Evolutionary conservation across 345 rosid genomes (phyloP).

Genomic region (Rhizophora apiculata): DNA sequence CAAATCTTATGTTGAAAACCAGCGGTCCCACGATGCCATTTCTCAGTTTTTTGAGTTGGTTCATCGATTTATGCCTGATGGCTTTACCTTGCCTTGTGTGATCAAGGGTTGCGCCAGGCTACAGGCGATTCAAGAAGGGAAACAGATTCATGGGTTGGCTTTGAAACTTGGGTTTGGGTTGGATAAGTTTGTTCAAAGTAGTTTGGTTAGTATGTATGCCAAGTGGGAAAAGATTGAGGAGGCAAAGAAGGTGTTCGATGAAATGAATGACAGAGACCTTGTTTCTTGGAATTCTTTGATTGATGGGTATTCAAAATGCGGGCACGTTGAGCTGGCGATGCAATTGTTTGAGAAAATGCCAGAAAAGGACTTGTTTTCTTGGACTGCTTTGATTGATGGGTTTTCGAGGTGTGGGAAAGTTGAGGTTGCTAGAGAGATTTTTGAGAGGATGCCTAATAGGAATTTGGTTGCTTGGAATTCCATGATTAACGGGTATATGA

Average conservation of each 20-base stretch:
- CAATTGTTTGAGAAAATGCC: slow-evolving; percentile 52
- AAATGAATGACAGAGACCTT: slow-evolving; percentile 39
- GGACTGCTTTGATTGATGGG: slow-evolving; percentile 52
- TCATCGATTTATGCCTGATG: slow-evolving; percentile 33
- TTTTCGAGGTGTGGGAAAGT: slow-evolving; percentile 38
- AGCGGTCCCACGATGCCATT: slow-evolving; percentile 42
- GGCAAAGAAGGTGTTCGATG: slow-evolving; percentile 44
- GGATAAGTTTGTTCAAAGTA: slow-evolving; percentile 54
- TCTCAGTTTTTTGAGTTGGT: slow-evolving; percentile 33
- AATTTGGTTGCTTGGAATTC: slow-evolving; percentile 45
- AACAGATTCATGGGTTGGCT: slow-evolving; percentile 53
- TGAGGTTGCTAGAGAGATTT: slow-evolving; percentile 41
- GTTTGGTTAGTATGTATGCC: slow-evolving; percentile 50
- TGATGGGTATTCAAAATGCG: slow-evolving; percentile 44
- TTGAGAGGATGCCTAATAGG: slow-evolving; percentile 36
- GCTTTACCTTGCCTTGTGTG: slow-evolving; percentile 49
- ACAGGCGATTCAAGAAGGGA: slow-evolving; percentile 45
- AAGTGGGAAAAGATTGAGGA: slow-evolving; percentile 38
- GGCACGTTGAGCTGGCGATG: slow-evolving; percentile 35
- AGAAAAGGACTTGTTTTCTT: slow-evolving; percentile 41
- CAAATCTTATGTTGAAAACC: slow-evolving; percentile 45
- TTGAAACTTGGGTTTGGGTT: slow-evolving; percentile 43
- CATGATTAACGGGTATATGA: slow-evolving; percentile 42
- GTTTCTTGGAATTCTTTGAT: slow-evolving; percentile 48
- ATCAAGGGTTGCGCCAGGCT: slow-evolving; percentile 51